These are phyloP conservation scores for Senecio squalidus DNA, from an alignment of 140 eudicot species.

Conservation along the genomic window DNA sequence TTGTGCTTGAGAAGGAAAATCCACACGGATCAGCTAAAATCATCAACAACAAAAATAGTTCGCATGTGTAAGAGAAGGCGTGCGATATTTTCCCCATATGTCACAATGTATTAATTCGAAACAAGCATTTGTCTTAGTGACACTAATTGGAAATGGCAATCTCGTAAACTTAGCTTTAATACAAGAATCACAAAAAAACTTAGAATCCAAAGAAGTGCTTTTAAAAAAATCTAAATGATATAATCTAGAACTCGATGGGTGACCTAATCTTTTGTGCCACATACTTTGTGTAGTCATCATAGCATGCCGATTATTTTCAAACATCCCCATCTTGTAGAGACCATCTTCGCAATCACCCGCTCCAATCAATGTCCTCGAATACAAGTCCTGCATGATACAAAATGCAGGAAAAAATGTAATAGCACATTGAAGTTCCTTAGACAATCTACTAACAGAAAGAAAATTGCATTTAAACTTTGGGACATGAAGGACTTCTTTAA, in stretches of 20 bases:
- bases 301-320: neutral
- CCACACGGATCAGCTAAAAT: neutral
- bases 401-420: neutral
- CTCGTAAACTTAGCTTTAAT: neutral
- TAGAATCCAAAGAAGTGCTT: neutral
- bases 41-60: neutral
- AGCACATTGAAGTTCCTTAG: neutral
- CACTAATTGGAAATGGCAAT: neutral
- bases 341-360: neutral
- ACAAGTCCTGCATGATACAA: neutral
- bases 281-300: neutral
- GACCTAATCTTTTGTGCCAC: neutral
- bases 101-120: neutral
- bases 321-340: neutral
- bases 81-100: neutral
- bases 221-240: neutral
- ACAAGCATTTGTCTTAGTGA: neutral
- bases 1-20: neutral
- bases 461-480: neutral
- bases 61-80: neutral
- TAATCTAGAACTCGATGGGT: neutral
- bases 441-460: neutral
- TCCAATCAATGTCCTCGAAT: neutral
- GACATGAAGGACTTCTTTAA: neutral
- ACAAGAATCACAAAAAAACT: neutral